Conservation (phyloP, 2,329 filamentous ascomycete species). For the Blastomyces parvus region DNA sequence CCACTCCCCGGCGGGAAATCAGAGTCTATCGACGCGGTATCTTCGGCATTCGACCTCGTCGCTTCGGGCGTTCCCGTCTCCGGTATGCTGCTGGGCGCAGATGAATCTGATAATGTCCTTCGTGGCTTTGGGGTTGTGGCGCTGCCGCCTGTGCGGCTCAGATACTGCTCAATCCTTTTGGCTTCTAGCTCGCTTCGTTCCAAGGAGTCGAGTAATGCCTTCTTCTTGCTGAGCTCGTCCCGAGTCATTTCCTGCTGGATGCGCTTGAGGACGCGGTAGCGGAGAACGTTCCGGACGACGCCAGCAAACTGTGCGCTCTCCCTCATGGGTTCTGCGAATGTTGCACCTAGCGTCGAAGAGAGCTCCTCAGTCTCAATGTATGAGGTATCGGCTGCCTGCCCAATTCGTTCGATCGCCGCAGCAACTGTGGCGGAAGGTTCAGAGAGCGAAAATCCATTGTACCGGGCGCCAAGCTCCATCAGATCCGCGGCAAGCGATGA, state of each 20-base stretch:
- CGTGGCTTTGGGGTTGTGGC: slow-evolving; percentile 44
- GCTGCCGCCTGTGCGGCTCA: slow-evolving; percentile 54
- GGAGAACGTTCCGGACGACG: slow-evolving; percentile 77
- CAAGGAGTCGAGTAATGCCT: slow-evolving; percentile 69
- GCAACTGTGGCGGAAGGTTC: slow-evolving; percentile 83
- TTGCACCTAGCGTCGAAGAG: slow-evolving; percentile 76
- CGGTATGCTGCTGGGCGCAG: slow-evolving; percentile 36
- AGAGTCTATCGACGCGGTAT: slow-evolving; percentile 85
- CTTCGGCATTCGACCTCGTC: slow-evolving; percentile 55
- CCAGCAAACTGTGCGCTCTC: slow-evolving; percentile 96
- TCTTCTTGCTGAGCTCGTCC: slow-evolving; percentile 86
- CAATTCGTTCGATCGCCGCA: slow-evolving; percentile 84
- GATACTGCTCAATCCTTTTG: slow-evolving; percentile 84
- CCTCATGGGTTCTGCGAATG: slow-evolving; percentile 93
- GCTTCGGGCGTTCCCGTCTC: slow-evolving; percentile 32
- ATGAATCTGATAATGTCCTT: slow-evolving; percentile 55
- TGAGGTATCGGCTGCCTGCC: slow-evolving; percentile 89
- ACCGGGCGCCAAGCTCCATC: slow-evolving; percentile 86
- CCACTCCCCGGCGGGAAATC: slow-evolving; percentile 88
- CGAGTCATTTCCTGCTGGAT: slow-evolving; percentile 97
- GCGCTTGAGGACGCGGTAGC: slow-evolving; percentile 83
- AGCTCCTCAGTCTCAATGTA: slow-evolving; percentile 94
- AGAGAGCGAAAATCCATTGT: slow-evolving; percentile 92
- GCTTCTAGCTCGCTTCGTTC: slow-evolving; percentile 90
- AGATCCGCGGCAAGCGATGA: slow-evolving; percentile 77